Conservation (phyloP, 139 green algal genomes). For the Mychonastes homosphaera region DNA sequence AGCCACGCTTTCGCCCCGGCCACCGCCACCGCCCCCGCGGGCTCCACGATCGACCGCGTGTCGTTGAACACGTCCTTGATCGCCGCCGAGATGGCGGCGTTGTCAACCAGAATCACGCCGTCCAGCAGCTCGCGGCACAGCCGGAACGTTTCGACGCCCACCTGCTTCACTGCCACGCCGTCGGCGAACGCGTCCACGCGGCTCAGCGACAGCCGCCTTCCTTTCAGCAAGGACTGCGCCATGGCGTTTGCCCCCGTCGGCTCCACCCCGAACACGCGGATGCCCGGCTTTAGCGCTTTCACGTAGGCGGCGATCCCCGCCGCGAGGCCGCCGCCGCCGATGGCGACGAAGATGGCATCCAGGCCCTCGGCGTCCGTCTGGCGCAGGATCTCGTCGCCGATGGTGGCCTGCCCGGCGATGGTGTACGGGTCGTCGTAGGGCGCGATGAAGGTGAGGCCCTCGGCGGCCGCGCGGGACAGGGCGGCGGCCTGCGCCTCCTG, state of each 20-base stretch:
- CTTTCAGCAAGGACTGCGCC: slow-evolving; percentile 62
- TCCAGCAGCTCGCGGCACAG: slow-evolving; percentile 79
- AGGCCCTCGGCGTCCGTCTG: slow-evolving; percentile 49
- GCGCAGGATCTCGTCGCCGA: slow-evolving; percentile 85
- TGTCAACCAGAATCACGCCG: slow-evolving; percentile 84
- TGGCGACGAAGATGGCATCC: slow-evolving; percentile 79
- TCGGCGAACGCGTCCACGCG: slow-evolving; percentile 90
- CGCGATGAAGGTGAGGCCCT: slow-evolving; percentile 71
- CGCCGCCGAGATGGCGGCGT: slow-evolving; percentile 67
- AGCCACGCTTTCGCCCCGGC: slow-evolving; percentile 36
- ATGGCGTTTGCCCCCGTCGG: slow-evolving; percentile 88
- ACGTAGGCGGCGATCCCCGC: slow-evolving; percentile 84
- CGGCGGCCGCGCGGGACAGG: slow-evolving; percentile 24
- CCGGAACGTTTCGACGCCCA: slow-evolving; percentile 85
- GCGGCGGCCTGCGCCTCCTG: slow-evolving; percentile 75
- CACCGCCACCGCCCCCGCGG: slow-evolving; percentile 81
- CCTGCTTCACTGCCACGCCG: slow-evolving; percentile 79
- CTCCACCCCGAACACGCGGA: slow-evolving; percentile 88
- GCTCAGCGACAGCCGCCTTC: slow-evolving; percentile 57
- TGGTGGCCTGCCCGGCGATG: slow-evolving; percentile 91
- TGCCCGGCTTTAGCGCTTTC: slow-evolving; percentile 69
- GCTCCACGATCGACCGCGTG: slow-evolving; percentile 80
- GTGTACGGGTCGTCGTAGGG: slow-evolving; percentile 94
- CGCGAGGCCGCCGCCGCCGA: slow-evolving; percentile 86
- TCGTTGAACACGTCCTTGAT: slow-evolving; percentile 93